Base-by-base conservation (phyloP, 1,284 basidiomycete species). In the Trichosporon sp. region DNA sequence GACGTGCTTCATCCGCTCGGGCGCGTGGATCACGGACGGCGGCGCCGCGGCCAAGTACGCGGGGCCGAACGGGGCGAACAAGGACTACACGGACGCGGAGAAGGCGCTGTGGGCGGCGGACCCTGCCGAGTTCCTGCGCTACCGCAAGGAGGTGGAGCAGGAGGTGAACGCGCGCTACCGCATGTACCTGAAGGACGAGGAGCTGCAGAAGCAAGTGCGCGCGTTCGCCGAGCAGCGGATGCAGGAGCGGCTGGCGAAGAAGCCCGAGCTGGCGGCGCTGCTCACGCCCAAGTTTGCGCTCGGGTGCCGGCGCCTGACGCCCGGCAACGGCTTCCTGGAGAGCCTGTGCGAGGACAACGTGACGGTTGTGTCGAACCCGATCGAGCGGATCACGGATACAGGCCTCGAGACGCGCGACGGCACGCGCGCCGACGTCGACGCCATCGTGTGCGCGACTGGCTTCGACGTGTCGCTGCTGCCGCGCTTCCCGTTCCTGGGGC, bases 321-420 rank as follows among this genome's bases (percentile, higher is more conserved):
- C 80, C 11, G 80, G 80, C 0, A 75, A 75, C 18, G 80, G 80
- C 4, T 81, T 77, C 71, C 75, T 81, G 60, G 78, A 80, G 64
- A 76, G 79, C 2, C 68, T 81, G n/a, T 69, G 73, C 34, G 68
- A 73, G 64, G 69, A 72, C 64, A 80, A 81, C 34, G 78, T 80
- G 32, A 68, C 74, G 9, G 70, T 78, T 44, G 71, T 72, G 32
- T 60, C 69, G 1, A 66, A 67, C 3, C 69, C 67, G 62, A 73
- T 77, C 64, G 69, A 68, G 27, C 65, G 67, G 25, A 69, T 76
- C 27, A 75, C 70, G 11, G 72, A 71, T 44, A 70, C 66, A 21
- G 76, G 76, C 4, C 68, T 77, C 62, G 68, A 75, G 21, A 74
- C 75, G n/a, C 60, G 67, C 51, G 73, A 75, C 38, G 70, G 70